phyloP scores from a whole-genome alignment of 2,329 filamentous ascomycete genomes.

The Apiospora arundinis region DNA sequence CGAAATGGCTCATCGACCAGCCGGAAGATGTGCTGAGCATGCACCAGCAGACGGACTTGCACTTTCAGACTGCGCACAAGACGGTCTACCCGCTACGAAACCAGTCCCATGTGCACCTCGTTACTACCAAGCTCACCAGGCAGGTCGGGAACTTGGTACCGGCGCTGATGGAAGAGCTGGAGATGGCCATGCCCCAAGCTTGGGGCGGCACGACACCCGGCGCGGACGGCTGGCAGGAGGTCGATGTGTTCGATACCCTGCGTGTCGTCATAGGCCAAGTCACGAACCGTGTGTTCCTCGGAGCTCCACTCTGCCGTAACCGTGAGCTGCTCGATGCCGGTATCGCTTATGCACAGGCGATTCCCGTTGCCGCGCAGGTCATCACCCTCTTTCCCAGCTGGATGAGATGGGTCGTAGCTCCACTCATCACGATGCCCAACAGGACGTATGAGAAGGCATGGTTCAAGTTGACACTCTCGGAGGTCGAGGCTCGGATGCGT shows the following conservation, averaged over 20 bases:
- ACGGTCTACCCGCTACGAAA: conserved; percentile 19
- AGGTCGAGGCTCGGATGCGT: conserved; percentile 31
- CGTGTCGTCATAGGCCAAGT: conserved; percentile 24
- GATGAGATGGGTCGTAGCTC: conserved; percentile 29
- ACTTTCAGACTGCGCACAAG: conserved; percentile 20
- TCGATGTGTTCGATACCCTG: conserved; percentile 23
- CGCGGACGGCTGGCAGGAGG: neutral
- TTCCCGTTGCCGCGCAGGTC: conserved; percentile 29
- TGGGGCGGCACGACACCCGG: neutral
- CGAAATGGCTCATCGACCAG: conserved; percentile 8
- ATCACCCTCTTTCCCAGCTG: conserved; percentile 29
- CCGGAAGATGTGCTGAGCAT: conserved; percentile 19
- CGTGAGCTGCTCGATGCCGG: conserved; percentile 29
- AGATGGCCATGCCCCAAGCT: neutral
- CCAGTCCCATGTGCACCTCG: conserved; percentile 17
- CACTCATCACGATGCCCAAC: conserved; percentile 30
- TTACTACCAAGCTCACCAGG: conserved; percentile 16
- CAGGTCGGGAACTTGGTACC: neutral
- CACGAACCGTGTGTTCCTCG: conserved; percentile 32
- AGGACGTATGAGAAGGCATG: conserved; percentile 30
- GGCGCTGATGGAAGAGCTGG: neutral
- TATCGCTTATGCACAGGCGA: conserved; percentile 29
- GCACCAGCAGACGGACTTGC: conserved; percentile 20
- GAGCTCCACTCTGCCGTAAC: conserved; percentile 32
- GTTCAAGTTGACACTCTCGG: conserved; percentile 26